Conservation (phyloP, 1,139 yeast species). For the Magnusiomyces ingens region DNA sequence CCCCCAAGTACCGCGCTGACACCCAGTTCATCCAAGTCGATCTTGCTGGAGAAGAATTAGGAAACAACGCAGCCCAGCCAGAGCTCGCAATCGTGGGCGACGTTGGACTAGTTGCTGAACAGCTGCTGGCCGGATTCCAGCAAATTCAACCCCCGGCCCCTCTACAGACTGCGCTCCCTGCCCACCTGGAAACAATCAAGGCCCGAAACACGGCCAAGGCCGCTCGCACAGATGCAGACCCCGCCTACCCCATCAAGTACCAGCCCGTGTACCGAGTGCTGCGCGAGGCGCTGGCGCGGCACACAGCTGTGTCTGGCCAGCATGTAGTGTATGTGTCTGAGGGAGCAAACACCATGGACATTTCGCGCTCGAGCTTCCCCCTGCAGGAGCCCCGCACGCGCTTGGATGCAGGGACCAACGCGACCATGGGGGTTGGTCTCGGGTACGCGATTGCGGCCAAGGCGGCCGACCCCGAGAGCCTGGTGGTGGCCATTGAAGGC, state of each 20-base stretch:
- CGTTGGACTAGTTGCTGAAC: slow-evolving; percentile 37
- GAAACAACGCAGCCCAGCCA: slow-evolving; percentile 37
- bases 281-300: slow-evolving; percentile 34
- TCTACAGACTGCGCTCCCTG: slow-evolving; percentile 20
- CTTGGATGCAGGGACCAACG: slow-evolving; percentile 64
- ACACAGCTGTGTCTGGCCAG: slow-evolving; percentile 21
- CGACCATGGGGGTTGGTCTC: slow-evolving; percentile 65
- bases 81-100: slow-evolving; percentile 47
- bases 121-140: slow-evolving; percentile 31
- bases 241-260: slow-evolving; percentile 38
- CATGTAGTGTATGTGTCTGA: slow-evolving; percentile 46
- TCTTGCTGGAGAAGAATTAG: slow-evolving; percentile 45
- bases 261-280: slow-evolving; percentile 47
- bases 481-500: slow-evolving; percentile 56
- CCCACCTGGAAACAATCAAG: slow-evolving; percentile 33
- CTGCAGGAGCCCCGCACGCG: slow-evolving; percentile 46
- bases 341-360: slow-evolving; percentile 69
- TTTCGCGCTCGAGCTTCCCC: slow-evolving; percentile 53
- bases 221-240: slow-evolving; percentile 27
- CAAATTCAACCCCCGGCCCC: slow-evolving; percentile 13
- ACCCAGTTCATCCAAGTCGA: slow-evolving; percentile 54
- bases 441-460: slow-evolving; percentile 62
- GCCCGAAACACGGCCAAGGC: slow-evolving; percentile 37
- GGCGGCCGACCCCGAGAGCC: slow-evolving; percentile 39
- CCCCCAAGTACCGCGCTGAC: slow-evolving; percentile 42